Conservation (phyloP, 192 early-diverging fungal species). For the Mortierella hygrophila region DNA sequence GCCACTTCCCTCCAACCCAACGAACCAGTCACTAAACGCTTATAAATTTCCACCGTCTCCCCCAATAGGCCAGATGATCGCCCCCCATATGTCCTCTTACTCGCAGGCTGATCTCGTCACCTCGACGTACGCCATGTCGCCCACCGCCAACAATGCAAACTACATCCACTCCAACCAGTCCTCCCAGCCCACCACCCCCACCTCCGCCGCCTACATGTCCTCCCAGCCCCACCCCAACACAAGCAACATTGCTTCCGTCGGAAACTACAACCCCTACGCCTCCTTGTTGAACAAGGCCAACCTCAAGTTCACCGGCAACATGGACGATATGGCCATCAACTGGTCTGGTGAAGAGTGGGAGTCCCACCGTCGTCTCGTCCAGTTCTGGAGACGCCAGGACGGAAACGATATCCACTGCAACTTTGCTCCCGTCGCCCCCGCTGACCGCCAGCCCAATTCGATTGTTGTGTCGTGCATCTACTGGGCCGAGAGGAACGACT, state of each 20-base stretch:
- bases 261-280: slow-evolving; percentile 65
- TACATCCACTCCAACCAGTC: slow-evolving; percentile 31
- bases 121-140: slow-evolving; percentile 23
- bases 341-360: slow-evolving; percentile 79
- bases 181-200: slow-evolving; percentile 12
- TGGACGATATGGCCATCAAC: slow-evolving; percentile 75
- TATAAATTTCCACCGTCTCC: slow-evolving; percentile 13
- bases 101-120: slow-evolving; percentile 35
- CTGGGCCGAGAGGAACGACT: slow-evolving; percentile 80
- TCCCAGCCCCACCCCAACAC: slow-evolving; percentile 19
- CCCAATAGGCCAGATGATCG: slow-evolving; percentile 36
- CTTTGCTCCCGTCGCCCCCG: slow-evolving; percentile 71
- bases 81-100: slow-evolving; percentile 35
- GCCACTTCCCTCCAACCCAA: background rate
- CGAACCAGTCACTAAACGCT: background rate
- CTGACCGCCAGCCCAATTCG: slow-evolving; percentile 70
- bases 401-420: slow-evolving; percentile 73
- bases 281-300: slow-evolving; percentile 81
- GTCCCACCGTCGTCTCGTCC: slow-evolving; percentile 74
- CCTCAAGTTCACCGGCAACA: slow-evolving; percentile 75
- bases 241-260: slow-evolving; percentile 27
- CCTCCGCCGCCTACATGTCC: slow-evolving; percentile 11
- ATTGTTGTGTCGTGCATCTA: slow-evolving; percentile 87
- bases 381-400: slow-evolving; percentile 81
- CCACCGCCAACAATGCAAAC: slow-evolving; percentile 6